Evolutionary conservation across 2,329 filamentous ascomycete species (phyloP).

Genomic region (Fusarium pininemorale): DNA sequence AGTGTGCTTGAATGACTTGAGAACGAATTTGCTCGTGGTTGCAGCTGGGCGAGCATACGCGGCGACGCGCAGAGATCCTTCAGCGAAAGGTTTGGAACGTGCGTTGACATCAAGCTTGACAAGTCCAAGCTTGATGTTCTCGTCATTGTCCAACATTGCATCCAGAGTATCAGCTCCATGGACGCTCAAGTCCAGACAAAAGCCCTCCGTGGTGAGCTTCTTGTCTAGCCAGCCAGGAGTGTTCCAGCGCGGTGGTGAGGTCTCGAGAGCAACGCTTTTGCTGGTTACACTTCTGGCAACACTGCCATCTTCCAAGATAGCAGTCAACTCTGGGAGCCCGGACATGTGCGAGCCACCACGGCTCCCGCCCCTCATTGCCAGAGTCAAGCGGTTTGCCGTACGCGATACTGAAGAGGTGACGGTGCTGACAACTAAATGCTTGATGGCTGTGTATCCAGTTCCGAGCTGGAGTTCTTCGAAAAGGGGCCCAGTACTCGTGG

Average conservation of each 20-base stretch:
- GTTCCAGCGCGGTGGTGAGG: background rate
- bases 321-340: background rate
- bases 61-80: constrained; percentile 47
- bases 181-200: constrained; percentile 43
- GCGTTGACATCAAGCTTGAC: constrained; percentile 46
- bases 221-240: constrained; percentile 3
- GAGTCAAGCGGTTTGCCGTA: constrained; percentile 2
- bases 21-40: constrained; percentile 43
- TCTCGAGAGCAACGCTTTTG: background rate
- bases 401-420: constrained; percentile 24
- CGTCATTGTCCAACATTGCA: constrained; percentile 48
- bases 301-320: background rate
- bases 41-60: constrained; percentile 40
- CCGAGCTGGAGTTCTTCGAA: constrained; percentile 16
- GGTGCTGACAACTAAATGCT: constrained; percentile 15
- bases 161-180: constrained; percentile 44
- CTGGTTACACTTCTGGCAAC: background rate
- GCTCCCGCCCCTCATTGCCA: background rate
- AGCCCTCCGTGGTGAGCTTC: constrained; percentile 23
- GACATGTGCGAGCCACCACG: background rate
- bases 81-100: constrained; percentile 38
- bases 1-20: constrained; percentile 46
- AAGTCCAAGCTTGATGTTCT: constrained; percentile 47
- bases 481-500: constrained; percentile 1
- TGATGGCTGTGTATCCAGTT: background rate